phyloP scores from a whole-genome alignment of 345 rosid species.

The Hypericum androsaemum region DNA sequence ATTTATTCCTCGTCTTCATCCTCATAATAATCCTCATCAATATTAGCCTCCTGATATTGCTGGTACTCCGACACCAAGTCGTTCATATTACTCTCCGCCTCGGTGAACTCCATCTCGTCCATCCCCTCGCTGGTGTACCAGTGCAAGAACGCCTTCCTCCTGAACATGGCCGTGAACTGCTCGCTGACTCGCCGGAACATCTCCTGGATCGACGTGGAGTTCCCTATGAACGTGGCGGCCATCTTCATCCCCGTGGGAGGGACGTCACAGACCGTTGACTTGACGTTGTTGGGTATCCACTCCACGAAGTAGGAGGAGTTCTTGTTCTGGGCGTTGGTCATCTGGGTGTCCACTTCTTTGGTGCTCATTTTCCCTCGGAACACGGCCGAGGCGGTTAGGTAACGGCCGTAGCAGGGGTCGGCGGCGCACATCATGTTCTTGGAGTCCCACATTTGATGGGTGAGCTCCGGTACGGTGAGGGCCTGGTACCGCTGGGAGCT shows the following conservation, averaged over 20 bases:
- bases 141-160: slow-evolving; percentile 71
- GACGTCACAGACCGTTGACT: slow-evolving; percentile 41
- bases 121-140: slow-evolving; percentile 64
- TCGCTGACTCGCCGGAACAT: slow-evolving; percentile 38
- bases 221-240: slow-evolving; percentile 43
- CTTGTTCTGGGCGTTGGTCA: slow-evolving; percentile 67
- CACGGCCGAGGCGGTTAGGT: slow-evolving; percentile 44
- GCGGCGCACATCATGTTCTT: too few relatives aligned
- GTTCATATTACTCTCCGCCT: slow-evolving; percentile 52
- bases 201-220: slow-evolving; percentile 43
- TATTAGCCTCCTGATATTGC: slow-evolving; percentile 47
- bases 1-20: slow-evolving; percentile 26
- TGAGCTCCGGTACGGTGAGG: too few relatives aligned
- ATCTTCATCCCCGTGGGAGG: slow-evolving; percentile 43
- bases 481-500: too few relatives aligned
- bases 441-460: too few relatives aligned
- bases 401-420: slow-evolving; percentile 24
- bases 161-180: slow-evolving; percentile 60
- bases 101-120: slow-evolving; percentile 69
- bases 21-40: slow-evolving; percentile 32
- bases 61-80: slow-evolving; percentile 45
- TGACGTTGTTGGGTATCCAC: slow-evolving; percentile 57
- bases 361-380: slow-evolving; percentile 46
- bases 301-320: slow-evolving; percentile 59
- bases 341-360: slow-evolving; percentile 47